Evolutionary conservation across 768 basidiomycete species (phyloP).

Genomic region (Tylopilus vinaceipallidus): DNA sequence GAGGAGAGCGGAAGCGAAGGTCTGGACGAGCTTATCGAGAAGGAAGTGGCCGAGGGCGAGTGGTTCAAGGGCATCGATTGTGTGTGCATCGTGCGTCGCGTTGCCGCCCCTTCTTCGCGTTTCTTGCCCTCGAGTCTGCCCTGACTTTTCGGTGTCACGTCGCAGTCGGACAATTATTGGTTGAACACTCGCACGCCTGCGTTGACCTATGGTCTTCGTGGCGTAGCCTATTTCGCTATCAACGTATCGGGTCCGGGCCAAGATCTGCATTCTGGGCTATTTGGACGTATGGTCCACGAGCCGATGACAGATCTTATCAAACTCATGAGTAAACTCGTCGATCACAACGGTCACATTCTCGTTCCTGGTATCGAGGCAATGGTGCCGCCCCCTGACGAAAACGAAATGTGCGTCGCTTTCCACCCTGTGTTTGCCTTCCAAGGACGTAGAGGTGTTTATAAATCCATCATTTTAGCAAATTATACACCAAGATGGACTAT

Average conservation of each 20-base stretch:
- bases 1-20: constrained; percentile 94
- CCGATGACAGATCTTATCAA: constrained; percentile 92
- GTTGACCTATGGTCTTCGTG: constrained; percentile 86
- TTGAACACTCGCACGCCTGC: constrained; percentile 76
- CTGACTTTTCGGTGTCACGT: not conserved
- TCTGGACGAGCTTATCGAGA: constrained; percentile 79
- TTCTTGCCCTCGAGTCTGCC: not conserved
- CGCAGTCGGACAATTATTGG: constrained; percentile 93
- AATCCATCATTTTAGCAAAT: constrained; percentile 38
- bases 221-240: constrained; percentile 83
- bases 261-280: constrained; percentile 89
- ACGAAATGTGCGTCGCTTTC: constrained; percentile 55
- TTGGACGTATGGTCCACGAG: constrained; percentile 79
- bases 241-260: constrained; percentile 79
- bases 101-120: not conserved
- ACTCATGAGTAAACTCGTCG: constrained; percentile 84
- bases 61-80: constrained; percentile 90
- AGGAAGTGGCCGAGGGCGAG: constrained; percentile 64
- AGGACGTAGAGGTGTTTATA: not conserved
- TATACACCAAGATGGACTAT: constrained; percentile 78
- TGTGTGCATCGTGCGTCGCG: constrained; percentile 78
- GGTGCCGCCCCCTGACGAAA: constrained; percentile 67
- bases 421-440: not conserved
- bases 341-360: constrained; percentile 74
- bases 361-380: constrained; percentile 87